These are phyloP conservation scores for Fraxinus baroniana DNA, from an alignment of 305 asterid species.

Conservation along the genomic window DNA sequence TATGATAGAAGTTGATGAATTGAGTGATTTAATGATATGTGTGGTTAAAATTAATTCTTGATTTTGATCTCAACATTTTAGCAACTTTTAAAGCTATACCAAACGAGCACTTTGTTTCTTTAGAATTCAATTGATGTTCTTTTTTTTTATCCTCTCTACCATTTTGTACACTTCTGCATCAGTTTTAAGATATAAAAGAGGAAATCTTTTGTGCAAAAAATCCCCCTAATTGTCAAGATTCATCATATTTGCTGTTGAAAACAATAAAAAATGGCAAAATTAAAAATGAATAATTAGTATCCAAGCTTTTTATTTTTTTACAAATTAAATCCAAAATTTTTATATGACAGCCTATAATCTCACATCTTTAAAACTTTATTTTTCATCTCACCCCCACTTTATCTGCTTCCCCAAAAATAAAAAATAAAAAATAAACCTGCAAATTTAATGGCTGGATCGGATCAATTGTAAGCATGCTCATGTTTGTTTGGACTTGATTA, in stretches of 20 bases:
- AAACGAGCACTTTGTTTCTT: not conserved
- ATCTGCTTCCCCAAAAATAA: too few relatives aligned
- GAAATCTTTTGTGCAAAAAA: not conserved
- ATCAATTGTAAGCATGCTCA: not conserved
- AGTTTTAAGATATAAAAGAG: not conserved
- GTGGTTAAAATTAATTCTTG: not conserved
- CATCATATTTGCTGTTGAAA: too few relatives aligned
- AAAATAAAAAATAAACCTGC: too few relatives aligned
- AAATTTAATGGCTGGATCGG: not conserved
- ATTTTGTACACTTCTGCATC: not conserved
- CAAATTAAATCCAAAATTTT: too few relatives aligned
- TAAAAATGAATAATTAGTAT: too few relatives aligned
- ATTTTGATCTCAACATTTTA: not conserved
- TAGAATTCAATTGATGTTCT: not conserved
- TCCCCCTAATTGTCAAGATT: too few relatives aligned
- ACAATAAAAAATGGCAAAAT: too few relatives aligned
- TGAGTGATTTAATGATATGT: not conserved
- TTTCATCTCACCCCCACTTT: too few relatives aligned
- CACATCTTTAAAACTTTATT: too few relatives aligned
- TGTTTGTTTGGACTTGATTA: not conserved
- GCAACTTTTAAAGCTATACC: not conserved
- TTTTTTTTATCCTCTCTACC: not conserved
- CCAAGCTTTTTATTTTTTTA: too few relatives aligned
- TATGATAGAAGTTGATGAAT: not conserved
- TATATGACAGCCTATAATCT: too few relatives aligned